Evolutionary conservation across 2,329 filamentous ascomycete genomes (phyloP), one percentile per base, ranked within the genome.

Genomic region (Talaromyces sp.): DNA sequence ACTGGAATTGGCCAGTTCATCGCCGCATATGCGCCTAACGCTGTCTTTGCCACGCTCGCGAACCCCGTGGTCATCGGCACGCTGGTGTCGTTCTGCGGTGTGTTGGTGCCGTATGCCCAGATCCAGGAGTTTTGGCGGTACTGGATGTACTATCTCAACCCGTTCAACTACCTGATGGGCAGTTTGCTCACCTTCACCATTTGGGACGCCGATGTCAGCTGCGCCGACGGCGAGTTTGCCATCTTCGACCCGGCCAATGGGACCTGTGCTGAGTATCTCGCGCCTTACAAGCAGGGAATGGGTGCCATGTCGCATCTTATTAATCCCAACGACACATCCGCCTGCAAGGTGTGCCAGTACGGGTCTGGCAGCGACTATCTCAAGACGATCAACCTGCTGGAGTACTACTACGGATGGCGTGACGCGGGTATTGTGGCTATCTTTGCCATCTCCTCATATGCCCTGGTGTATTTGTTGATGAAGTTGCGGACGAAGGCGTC

Each of bases 1-100:
- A 84, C 82, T 22, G 85, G 80, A 65, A 92, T 87, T 84, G 90
- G 88, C 15, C 90, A 91, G 72, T 92, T 88, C 85, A 89, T 93
- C 65, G 88, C 87, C 60, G 89, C 91, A 0, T 91, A 91, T 70
- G 88, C 89, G 0, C 89, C 76, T 42, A 80, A 80, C 63, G 76
- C 90, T 0, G 85, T 81, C 58, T 91, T 91, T 71, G 89, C 88
- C 0, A 85, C 89, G 57, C 89, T 91, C 63, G 85, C 85, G 52
- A 90, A 91, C 69, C 88, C 88, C 0, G 87, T 91, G 76, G 88
- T 91, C 79, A 88, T 91, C 74, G 84, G 90, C 69, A 84, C 88
- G 73, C 87, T 90, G 64, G 81, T 81, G 13, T 75, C 88, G 2
- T 91, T 91, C 79, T 90, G 89, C 71, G 89, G 89, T 57, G 85